Evolutionary conservation across 2,329 filamentous ascomycete genomes (phyloP), one percentile per base, ranked within the genome.

Genomic region (Trichoderma sp.): DNA sequence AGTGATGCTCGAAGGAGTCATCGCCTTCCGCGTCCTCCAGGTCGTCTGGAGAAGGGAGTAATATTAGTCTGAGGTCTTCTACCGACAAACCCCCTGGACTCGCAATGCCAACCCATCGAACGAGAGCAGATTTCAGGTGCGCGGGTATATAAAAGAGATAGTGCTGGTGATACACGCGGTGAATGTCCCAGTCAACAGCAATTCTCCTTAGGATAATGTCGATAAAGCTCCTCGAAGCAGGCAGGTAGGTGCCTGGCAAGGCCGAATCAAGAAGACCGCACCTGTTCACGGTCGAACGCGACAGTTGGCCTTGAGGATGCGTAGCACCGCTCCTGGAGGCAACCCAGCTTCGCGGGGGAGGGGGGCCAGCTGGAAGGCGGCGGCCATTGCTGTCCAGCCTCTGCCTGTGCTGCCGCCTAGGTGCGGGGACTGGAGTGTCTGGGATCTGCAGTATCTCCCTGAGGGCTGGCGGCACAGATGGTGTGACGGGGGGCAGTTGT

Each of bases 391-490:
- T 73, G 70, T 83, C 83, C 48, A 82, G 75, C 66, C 78, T 74
- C 57, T 72, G 70, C 61, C 81, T 78, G 41, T 54, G 59, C 65
- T 76, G 77, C 50, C 80, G 78, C 64, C 84, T 79, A 28, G 84
- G 83, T 28, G 74, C 73, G 30, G 83, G 85, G 10, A 79, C 73
- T 26, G 84, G 84, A 30, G 82, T 82, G 70, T 87, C 85, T 66
- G 85, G 85, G 64, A 87, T 80, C 70, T 85, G 82, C 59, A 89
- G 81, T 66, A 88, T 82, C 66, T 83, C 79, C 66, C 85, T 82
- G 70, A 89, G 81, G 61, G 80, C 77, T 5, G 86, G 86, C 61
- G 85, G 86, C 2, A 89, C 79, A 66, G 83, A 87, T n/a, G 83
- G 85, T 39, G 75, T 71, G 64, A 74, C 74, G 56, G 74, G 70